These are phyloP conservation scores for Phylloporus sp. DNA, from an alignment of 768 basidiomycete species.

Conservation along the genomic window DNA sequence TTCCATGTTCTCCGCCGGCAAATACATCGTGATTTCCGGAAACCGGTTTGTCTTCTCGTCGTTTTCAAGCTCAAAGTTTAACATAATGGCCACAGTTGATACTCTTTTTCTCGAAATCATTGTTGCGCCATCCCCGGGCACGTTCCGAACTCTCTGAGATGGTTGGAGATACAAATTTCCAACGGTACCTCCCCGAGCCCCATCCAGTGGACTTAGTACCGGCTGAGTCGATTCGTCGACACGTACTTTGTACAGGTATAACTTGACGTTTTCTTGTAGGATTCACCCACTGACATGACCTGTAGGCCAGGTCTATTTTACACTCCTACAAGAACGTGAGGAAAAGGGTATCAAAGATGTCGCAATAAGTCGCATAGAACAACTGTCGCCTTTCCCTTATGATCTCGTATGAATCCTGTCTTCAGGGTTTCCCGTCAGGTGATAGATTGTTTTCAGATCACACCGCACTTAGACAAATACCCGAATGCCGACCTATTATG, in stretches of 20 bases:
- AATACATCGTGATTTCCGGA: conserved; percentile 96
- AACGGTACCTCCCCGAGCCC: conserved; percentile 87
- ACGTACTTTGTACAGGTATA: conserved; percentile 84
- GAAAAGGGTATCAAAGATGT: conserved; percentile 88
- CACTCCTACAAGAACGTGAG: conserved; percentile 85
- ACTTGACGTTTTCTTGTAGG: neutral
- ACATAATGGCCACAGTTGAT: conserved; percentile 56
- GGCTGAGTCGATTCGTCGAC: conserved; percentile 84
- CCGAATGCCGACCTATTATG: conserved; percentile 91
- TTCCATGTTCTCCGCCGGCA: conserved; percentile 98
- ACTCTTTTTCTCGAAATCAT: conserved; percentile 93
- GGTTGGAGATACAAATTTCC: conserved; percentile 83
- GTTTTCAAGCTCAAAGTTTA: neutral
- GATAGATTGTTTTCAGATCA: conserved; percentile 53
- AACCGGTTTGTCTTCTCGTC: conserved; percentile 58
- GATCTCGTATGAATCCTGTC: conserved; percentile 59
- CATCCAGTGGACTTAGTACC: conserved; percentile 65
- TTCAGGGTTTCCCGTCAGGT: neutral
- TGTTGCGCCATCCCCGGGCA: conserved; percentile 91
- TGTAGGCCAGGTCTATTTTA: conserved; percentile 88
- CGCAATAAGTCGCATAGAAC: conserved; percentile 91
- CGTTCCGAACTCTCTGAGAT: conserved; percentile 86
- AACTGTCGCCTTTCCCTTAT: conserved; percentile 96
- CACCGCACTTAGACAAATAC: conserved; percentile 92
- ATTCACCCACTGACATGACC: neutral